Base-by-base conservation (phyloP, 305 asterid genomes). In the Coffea humblotiana region DNA sequence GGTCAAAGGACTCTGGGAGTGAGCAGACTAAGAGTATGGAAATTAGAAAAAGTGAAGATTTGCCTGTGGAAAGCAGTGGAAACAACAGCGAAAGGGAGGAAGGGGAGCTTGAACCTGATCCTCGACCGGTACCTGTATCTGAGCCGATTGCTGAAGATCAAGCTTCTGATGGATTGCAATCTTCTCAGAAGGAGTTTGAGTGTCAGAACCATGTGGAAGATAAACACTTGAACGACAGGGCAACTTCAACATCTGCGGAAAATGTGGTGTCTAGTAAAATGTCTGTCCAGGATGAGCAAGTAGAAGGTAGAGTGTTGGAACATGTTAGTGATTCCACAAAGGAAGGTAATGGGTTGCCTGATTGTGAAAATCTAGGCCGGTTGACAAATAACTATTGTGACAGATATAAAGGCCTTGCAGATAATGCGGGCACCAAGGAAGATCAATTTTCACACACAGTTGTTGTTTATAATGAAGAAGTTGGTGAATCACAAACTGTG, bases 71-170 rank as follows among this genome's bases (percentile, higher is more conserved):
- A 81, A 91, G 92, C 78, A 85, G 89, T 72, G 94, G 92, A 49
- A 90, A 83, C 74, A 85, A 91, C 85, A 89, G 94, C 81, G 99
- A 95, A 78, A 90, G 90, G 83, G 99, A 95, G 82, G 99, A 95
- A 87, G 99, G 99, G 79, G 99, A 95, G 82, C 89, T 95, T 80
- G 97, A 91, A 77, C 99, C 98, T 66, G 99, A 95, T 77, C 97
- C 92, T 78, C 92, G 88, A 77, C 91, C 85, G 23, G 84, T 75
- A 47, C 81, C 95, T 76, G 18, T 82, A 52, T 43, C 87, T 21
- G 76, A 86, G 83, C 87, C 82, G 71, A 85, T 68, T 67, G 78
- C 72, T 84, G 86, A 87, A 79, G 92, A 90, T 70, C 81, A 87
- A 84, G 87, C 82, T 83, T 83, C 87, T 71, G 84, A 45, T 69